Base-by-base conservation (phyloP, 164 flowering plant genomes). In the Platanus orientalis region DNA sequence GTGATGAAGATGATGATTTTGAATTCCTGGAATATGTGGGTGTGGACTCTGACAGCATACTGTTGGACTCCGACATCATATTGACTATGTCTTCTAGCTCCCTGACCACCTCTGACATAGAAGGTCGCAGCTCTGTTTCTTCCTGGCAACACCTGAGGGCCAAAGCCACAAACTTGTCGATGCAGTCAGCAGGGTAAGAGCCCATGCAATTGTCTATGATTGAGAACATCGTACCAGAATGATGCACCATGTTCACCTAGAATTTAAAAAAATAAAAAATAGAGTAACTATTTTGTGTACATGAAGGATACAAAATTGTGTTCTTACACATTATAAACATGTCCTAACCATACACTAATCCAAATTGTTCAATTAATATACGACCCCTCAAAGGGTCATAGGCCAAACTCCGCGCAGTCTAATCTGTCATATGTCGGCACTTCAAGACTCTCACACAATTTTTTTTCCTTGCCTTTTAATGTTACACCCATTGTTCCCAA, bases 81-180 rank as follows among this genome's bases (percentile, higher is more conserved):
- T 1, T n/a, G 54, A 49, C 36, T 61, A 71, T 65, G 25, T 51
- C 39, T 11, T 71, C 74, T 2, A 71, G 47, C 59, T 65, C 66
- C 48, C 74, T 60, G 12, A 71, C 74, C 44, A 71, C 62, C 52
- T 65, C 74, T 39, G 44, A 24, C 74, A 71, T 71, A 39, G 74
- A 30, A 65, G 74, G 74, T 57, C 74, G 47, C 5, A 48, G 25
- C 26, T 65, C 51, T 4, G 69, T 36, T 12, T 71, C 69, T 16
- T 71, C 74, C 34, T 61, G 51, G 66, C 74, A 71, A 56, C 74
- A 65, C 13, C 57, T 61, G 57, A 71, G 62, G 20, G 74, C 74
- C 47, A 71, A 61, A 28, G 57, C 30, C 34, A 60, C 44, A 26
- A 71, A 71, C 52, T 61, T 71, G 23, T 57, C 58, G 5, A 61